Base-by-base conservation (phyloP, 1,284 basidiomycete species). In the Sanghuangporus weigelae region DNA sequence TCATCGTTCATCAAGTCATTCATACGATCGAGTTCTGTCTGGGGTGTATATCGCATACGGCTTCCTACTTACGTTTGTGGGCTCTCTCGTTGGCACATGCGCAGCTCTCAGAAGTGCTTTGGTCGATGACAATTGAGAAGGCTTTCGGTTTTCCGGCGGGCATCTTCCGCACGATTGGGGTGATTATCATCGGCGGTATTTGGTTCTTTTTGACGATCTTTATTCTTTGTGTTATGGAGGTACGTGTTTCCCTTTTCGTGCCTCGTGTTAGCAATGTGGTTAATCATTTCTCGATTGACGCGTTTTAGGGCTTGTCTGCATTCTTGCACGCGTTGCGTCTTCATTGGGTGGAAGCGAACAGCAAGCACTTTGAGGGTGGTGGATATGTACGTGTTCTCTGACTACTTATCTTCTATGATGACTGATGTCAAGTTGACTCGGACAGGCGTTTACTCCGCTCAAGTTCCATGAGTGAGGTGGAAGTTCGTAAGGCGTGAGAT, bases 1-100 rank as follows among this genome's bases (percentile, higher is more conserved):
- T 98, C 57, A 85, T 97, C 49, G 93, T 99, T 65, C 95, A 99
- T 78, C 96, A 98, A 76, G 83, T 97, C 68, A 99, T 99, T 71
- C 95, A 96, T 77, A 97, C 96, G 31, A 98, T 98, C 76, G 97
- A 99, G 79, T 99, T 98, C 81, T 98, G 96, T 74, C 85, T 99
- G 44, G 89, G 96, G 21, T 98, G 96, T 77, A 98, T 99, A 73
- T 99, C 97, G 68, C 98, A 99, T 78, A 99, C 97, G 2, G 97
- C 96, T 7, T 98, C 96, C 23, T 99, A 99, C 78, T 88, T 99
- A 59, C 96, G 96, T 77, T 83, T 99, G 44, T 99, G 96, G 96
- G 97, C 97, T 23, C 84, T 99, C 8, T 99, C 97, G 38, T 85
- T 99, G 57, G 96, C 96, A 7, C 96, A 99, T 77, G 95, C 97